A percentile compares a stretch with the other conserved stretches of the same genome.
These are phyloP conservation scores for Aspergillus pseudotamarii DNA, from an alignment of 2,329 filamentous ascomycete species.

Conservation along the genomic window DNA sequence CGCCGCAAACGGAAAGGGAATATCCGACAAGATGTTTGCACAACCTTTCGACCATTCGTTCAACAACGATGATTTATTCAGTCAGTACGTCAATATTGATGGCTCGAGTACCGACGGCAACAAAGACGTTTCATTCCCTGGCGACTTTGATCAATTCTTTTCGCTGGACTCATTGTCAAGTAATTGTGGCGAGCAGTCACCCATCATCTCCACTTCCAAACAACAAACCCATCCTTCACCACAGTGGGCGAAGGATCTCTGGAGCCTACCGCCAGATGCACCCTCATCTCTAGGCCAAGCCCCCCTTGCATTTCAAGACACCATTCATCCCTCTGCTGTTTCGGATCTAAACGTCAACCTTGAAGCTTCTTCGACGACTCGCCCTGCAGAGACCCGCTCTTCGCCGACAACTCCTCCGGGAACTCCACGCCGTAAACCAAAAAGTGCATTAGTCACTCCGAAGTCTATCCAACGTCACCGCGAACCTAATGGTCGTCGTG, in stretches of 20 bases:
- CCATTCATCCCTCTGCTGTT: constrained; percentile 40
- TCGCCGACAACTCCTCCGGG: constrained; percentile 41
- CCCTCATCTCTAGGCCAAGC: constrained; percentile 35
- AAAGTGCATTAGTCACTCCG: constrained; percentile 41
- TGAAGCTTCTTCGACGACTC: constrained; percentile 32
- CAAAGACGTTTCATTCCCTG: constrained; percentile 52
- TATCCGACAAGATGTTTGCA: constrained; percentile 53
- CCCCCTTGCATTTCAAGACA: constrained; percentile 40
- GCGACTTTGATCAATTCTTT: constrained; percentile 57
- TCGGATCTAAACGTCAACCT: constrained; percentile 36
- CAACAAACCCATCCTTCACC: constrained; percentile 44
- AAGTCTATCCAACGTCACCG: constrained; percentile 43
- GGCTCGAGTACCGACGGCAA: constrained; percentile 52
- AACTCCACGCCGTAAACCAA: constrained; percentile 41
- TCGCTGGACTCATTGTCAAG: constrained; percentile 53
- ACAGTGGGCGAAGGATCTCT: constrained; percentile 58
- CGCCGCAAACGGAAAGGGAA: constrained; percentile 51
- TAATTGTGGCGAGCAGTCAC: constrained; percentile 54
- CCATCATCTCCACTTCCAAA: constrained; percentile 52
- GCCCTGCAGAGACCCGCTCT: constrained; percentile 24
- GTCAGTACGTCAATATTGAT: constrained; percentile 64
- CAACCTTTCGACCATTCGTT: constrained; percentile 55
- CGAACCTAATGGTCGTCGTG: constrained; percentile 45
- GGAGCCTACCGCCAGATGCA: constrained; percentile 55
- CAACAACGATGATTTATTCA: constrained; percentile 59